A percentile compares a stretch with the other conserved stretches of the same genome.
These are phyloP conservation scores for Yamadazyma oceani DNA, from an alignment of 1,139 yeast genomes.

Conservation along the genomic window DNA sequence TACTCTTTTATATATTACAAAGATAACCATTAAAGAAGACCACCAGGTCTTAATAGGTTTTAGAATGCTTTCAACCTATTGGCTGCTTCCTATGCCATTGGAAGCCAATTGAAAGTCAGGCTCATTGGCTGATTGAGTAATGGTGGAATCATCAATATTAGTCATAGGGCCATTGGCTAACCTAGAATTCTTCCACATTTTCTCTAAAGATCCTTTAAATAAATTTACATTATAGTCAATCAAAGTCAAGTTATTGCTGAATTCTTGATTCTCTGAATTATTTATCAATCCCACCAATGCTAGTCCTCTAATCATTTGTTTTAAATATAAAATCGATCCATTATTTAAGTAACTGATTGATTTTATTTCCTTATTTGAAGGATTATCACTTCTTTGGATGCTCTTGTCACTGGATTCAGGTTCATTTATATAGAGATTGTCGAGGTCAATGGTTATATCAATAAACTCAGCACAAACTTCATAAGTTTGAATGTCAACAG, in stretches of 20 bases:
- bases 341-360: slow-evolving; percentile 77
- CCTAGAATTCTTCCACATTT: slow-evolving; percentile 61
- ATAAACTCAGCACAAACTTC: slow-evolving; percentile 97
- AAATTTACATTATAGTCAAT: slow-evolving; percentile 88
- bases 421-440: slow-evolving; percentile 60
- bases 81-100: no score
- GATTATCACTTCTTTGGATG: slow-evolving; percentile 4
- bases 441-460: slow-evolving; percentile 88
- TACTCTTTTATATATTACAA: no score
- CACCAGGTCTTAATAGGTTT: background rate
- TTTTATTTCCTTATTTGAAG: slow-evolving; percentile 43
- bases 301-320: slow-evolving; percentile 89
- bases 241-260: slow-evolving; percentile 61
- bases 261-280: slow-evolving; percentile 49
- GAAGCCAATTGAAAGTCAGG: background rate
- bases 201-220: slow-evolving; percentile 74
- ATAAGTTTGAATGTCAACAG: slow-evolving; percentile 92
- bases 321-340: slow-evolving; percentile 78
- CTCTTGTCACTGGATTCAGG: slow-evolving; percentile 11
- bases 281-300: slow-evolving; percentile 86
- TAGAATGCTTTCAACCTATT: background rate
- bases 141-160: background rate
- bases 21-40: no score
- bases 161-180: background rate
- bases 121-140: background rate